These are phyloP conservation scores for Dissoconium aciculare DNA, from an alignment of 2,329 filamentous ascomycete genomes.

Conservation along the genomic window DNA sequence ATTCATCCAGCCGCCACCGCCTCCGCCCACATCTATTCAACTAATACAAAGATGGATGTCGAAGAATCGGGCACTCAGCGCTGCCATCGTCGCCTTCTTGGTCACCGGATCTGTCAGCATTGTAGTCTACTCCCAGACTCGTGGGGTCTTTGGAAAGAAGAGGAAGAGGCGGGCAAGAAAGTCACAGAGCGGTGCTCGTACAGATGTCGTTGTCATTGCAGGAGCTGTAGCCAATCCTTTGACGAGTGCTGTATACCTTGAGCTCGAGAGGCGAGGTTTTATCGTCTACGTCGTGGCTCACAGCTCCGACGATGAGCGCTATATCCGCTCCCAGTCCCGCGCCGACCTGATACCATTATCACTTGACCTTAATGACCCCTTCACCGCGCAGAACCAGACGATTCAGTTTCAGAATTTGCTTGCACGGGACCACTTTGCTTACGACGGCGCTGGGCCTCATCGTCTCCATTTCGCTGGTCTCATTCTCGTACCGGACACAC, in stretches of 20 bases:
- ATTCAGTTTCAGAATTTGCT: conserved; percentile 58
- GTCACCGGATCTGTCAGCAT: conserved; percentile 40
- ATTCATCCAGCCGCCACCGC: conserved; percentile 34
- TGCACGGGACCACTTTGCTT: conserved; percentile 58
- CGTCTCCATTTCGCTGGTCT: conserved; percentile 63
- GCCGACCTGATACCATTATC: conserved; percentile 68
- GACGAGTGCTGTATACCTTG: conserved; percentile 66
- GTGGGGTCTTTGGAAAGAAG: conserved; percentile 36
- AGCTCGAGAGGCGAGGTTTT: conserved; percentile 81
- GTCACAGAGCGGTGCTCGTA: conserved; percentile 66
- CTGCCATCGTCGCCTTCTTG: conserved; percentile 54
- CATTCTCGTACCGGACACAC: conserved; percentile 67
- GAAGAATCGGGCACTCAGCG: conserved; percentile 57
- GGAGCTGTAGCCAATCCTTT: conserved; percentile 76
- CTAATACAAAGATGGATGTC: conserved; percentile 55
- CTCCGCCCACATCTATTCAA: conserved; percentile 35
- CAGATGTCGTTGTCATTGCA: conserved; percentile 76
- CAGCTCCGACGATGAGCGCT: conserved; percentile 68
- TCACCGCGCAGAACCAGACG: conserved; percentile 52
- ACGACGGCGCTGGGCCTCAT: conserved; percentile 60
- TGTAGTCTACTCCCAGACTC: conserved; percentile 45
- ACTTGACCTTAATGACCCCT: conserved; percentile 67
- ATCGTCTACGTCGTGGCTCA: conserved; percentile 84
- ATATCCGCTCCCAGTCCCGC: conserved; percentile 61
- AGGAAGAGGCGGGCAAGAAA: conserved; percentile 61